Conservation (phyloP, 169 alveolate species). For the Eimeria necatrix region DNA sequence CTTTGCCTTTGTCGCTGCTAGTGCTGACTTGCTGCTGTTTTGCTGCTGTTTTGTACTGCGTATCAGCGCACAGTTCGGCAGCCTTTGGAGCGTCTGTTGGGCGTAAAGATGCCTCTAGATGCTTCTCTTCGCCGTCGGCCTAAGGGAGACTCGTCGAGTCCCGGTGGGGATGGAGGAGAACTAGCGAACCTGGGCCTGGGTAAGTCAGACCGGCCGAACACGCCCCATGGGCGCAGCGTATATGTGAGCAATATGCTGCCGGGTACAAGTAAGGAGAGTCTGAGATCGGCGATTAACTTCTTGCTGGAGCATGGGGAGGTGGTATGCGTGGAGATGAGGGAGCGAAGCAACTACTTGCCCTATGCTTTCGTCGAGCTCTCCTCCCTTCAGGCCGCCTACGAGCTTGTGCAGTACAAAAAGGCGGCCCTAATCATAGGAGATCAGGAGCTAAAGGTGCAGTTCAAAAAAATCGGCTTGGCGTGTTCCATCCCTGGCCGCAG, state of each 20-base stretch:
- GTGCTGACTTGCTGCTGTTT: too few species aligned
- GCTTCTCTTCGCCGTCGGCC: conserved; percentile 69
- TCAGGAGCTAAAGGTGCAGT: conserved; percentile 78
- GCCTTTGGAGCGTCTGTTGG: conserved; percentile 77
- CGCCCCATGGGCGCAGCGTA: conserved; percentile 79
- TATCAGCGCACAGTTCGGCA: conserved; percentile 77
- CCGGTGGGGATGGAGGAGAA: background rate
- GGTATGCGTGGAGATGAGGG: conserved; percentile 76
- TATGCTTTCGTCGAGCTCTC: conserved; percentile 80
- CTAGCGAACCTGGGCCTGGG: background rate
- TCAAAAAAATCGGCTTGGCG: conserved; percentile 74
- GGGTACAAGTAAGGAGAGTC: conserved; percentile 74
- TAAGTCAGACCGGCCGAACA: conserved; percentile 66
- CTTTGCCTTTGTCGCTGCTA: too few species aligned
- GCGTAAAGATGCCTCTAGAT: conserved; percentile 80
- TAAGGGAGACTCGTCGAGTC: background rate
- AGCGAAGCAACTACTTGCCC: conserved; percentile 71
- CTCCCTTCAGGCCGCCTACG: conserved; percentile 78
- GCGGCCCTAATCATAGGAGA: conserved; percentile 77
- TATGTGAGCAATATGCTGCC: conserved; percentile 78
- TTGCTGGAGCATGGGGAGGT: conserved; percentile 76
- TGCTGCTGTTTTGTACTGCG: background rate
- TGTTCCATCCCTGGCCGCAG: conserved; percentile 24
- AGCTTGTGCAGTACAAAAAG: conserved; percentile 76
- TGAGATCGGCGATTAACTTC: conserved; percentile 67